Conservation (phyloP, 2,329 filamentous ascomycete genomes). For the Metarhizium rileyi region DNA sequence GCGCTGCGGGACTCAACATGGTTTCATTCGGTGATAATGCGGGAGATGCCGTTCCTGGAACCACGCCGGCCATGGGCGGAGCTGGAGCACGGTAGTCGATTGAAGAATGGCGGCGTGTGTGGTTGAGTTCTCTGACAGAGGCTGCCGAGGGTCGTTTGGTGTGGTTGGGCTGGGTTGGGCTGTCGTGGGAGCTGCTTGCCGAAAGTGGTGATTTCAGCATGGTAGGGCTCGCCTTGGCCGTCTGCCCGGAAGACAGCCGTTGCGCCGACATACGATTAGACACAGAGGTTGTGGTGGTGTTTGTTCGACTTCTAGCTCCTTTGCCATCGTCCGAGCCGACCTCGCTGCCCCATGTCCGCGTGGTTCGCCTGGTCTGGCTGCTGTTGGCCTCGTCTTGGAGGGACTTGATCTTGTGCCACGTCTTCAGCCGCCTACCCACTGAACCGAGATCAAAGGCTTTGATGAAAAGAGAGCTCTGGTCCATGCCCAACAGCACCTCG, state of each 20-base stretch:
- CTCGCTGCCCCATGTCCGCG: slow-evolving; percentile 49
- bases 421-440: slow-evolving; percentile 80
- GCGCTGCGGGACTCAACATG: slow-evolving; percentile 32
- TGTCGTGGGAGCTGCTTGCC: slow-evolving; percentile 30
- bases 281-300: slow-evolving; percentile 41
- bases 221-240: slow-evolving; percentile 37
- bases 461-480: slow-evolving; percentile 88
- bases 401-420: slow-evolving; percentile 91
- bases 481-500: slow-evolving; percentile 87
- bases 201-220: slow-evolving; percentile 31
- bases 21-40: slow-evolving; percentile 34
- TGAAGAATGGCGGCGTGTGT: slow-evolving; percentile 79
- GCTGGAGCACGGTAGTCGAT: slow-evolving; percentile 54
- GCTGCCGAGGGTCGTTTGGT: slow-evolving; percentile 64
- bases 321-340: slow-evolving; percentile 44
- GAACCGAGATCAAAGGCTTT: slow-evolving; percentile 91
- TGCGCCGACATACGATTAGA: slow-evolving; percentile 38
- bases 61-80: slow-evolving; percentile 10
- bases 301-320: slow-evolving; percentile 44
- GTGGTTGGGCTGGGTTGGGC: slow-evolving; percentile 36
- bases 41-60: slow-evolving; percentile 17
- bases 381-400: slow-evolving; percentile 79
- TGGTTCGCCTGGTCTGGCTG: slow-evolving; percentile 38
- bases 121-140: slow-evolving; percentile 71
- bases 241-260: slow-evolving; percentile 40